Base-by-base conservation (phyloP, 2,329 filamentous ascomycete genomes). In the Phialocephala sp. region DNA sequence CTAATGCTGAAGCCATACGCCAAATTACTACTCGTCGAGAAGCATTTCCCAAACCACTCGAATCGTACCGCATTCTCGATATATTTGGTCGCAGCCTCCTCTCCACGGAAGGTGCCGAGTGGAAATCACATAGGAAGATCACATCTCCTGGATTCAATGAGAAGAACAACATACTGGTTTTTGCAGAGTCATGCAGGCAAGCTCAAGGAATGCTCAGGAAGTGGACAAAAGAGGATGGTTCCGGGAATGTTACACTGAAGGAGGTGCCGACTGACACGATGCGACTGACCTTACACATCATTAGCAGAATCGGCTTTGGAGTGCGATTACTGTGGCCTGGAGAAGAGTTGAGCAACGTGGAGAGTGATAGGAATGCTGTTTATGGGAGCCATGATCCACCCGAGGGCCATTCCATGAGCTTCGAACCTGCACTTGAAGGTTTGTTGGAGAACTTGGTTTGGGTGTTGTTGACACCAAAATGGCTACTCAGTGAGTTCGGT, bases 141-240 rank as follows among this genome's bases (percentile, higher is more conserved):
- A 90, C 88, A 0, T 86, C 88, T 35, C 87, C 90, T 0, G 87
- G 87, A 4, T 94, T 94, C 77, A 92, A 89, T 64, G 91, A 94
- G 79, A 88, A 85, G 78, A 94, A 92, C 76, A 89, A 91, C 64
- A 81, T 83, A 15, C 76, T 91, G 32, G 87, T 91, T 1, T 92
- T 89, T 77, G 79, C 79, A 9, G 88, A 91, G 74, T 83, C 85
- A 1, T 80, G 90, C 63, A 79, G 81, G 64, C 91, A 94, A 79
- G 85, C 89, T 0, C 79, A 84, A 67, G 83, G 84, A 14, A 84
- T 92, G 84, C 72, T 91, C 36, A 75, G 78, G 41, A 80, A 82
- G 57, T 91, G 89, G 87, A 78, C 84, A 5, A 80, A n/a, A 43
- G 76, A n/a, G 18, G 76, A 80, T 39, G 78, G 77, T 2, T 68